Evolutionary conservation across 1,284 basidiomycete genomes (phyloP).

Genomic region (Farysia itapuensis): DNA sequence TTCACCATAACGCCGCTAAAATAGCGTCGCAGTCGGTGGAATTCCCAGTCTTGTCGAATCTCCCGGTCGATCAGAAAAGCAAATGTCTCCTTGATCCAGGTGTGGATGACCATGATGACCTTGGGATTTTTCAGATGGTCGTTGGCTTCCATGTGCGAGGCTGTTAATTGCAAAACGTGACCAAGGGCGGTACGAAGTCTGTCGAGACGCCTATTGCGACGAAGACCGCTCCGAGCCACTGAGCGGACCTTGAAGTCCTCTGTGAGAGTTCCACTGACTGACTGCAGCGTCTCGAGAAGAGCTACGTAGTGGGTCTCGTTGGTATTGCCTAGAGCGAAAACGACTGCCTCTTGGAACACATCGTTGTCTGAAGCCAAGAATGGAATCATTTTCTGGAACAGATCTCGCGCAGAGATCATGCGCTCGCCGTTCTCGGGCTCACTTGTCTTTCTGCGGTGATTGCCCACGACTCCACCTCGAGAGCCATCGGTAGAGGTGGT

Average conservation of each 20-base stretch:
- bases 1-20: constrained; percentile 87
- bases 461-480: constrained; percentile 66
- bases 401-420: constrained; percentile 71
- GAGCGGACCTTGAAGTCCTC: constrained; percentile 68
- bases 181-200: constrained; percentile 85
- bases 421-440: constrained; percentile 68
- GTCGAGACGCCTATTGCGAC: constrained; percentile 72
- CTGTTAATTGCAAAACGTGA: constrained; percentile 82
- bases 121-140: constrained; percentile 70
- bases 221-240: constrained; percentile 28
- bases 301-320: constrained; percentile 76
- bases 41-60: constrained; percentile 74
- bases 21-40: constrained; percentile 80
- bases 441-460: constrained; percentile 73
- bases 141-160: constrained; percentile 74
- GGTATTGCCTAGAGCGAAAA: constrained; percentile 83
- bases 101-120: constrained; percentile 76
- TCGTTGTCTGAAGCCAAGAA: constrained; percentile 83
- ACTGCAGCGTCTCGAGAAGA: constrained; percentile 79
- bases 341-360: constrained; percentile 79
- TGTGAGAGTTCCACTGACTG: constrained; percentile 77
- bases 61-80: constrained; percentile 73
- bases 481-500: constrained; percentile 56
- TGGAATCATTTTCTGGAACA: constrained; percentile 82
- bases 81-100: constrained; percentile 82